Percentiles rank a stretch among this genome's conserved stretches.
Conservation (phyloP, 2,329 filamentous ascomycete genomes). For the Alternaria consortialis region DNA sequence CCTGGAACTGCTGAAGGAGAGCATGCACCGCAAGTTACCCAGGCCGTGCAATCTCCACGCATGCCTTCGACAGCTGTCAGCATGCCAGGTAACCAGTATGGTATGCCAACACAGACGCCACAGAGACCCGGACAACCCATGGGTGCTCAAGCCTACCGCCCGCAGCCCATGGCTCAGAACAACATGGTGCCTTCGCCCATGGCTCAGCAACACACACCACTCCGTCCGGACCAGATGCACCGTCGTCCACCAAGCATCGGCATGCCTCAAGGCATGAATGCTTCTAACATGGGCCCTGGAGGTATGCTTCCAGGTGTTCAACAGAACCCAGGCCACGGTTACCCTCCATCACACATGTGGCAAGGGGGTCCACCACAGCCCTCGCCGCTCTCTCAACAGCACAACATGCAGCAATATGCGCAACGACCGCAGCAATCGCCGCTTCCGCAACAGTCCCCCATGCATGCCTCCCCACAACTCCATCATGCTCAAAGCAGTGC, state of each 20-base stretch:
- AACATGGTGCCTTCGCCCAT: conserved; percentile 77
- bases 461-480: conserved; percentile 60
- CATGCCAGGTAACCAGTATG: conserved; percentile 65
- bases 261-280: conserved; percentile 17
- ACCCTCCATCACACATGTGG: conserved; percentile 60
- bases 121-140: conserved; percentile 70
- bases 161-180: conserved; percentile 74
- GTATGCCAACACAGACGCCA: conserved; percentile 65
- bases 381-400: conserved; percentile 58
- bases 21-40: conserved; percentile 52
- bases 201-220: conserved; percentile 70
- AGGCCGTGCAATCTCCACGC: conserved; percentile 59
- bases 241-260: conserved; percentile 68
- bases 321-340: conserved; percentile 55
- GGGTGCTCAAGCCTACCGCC: conserved; percentile 72
- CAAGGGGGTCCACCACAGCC: conserved; percentile 58
- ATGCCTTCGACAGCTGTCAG: conserved; percentile 68
- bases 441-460: conserved; percentile 59
- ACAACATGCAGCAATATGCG: conserved; percentile 57
- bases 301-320: conserved; percentile 53
- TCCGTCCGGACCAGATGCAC: conserved; percentile 70
- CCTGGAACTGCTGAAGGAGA: conserved; percentile 52
- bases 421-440: conserved; percentile 55
- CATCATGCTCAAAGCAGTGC: conserved; percentile 55
- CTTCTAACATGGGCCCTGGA: conserved; percentile 46